Conservation (phyloP, 805 yeast species). For the Cyberlindnera subsufficiens region DNA sequence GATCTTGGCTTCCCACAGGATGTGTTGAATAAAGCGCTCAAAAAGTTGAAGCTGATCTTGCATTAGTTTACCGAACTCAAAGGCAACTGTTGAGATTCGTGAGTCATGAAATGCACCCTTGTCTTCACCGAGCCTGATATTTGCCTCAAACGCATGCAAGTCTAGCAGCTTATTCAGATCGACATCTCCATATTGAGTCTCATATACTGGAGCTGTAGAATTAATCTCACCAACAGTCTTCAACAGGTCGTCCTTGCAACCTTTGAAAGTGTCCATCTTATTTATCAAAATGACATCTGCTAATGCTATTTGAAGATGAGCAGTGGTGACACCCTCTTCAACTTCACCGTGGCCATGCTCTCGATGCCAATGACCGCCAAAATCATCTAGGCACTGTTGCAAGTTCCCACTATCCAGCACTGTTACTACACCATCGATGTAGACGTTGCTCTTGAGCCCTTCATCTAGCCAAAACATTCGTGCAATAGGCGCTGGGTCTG, state of each 20-base stretch:
- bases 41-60: slow-evolving; percentile 36
- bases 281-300: slow-evolving; percentile 82
- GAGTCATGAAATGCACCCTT: slow-evolving; percentile 40
- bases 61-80: slow-evolving; percentile 35
- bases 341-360: slow-evolving; percentile 34
- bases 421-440: slow-evolving; percentile 87
- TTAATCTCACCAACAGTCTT: slow-evolving; percentile 51
- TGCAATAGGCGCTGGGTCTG: slow-evolving; percentile 97
- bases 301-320: slow-evolving; percentile 83
- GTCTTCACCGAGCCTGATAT: slow-evolving; percentile 22
- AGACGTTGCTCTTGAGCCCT: slow-evolving; percentile 75
- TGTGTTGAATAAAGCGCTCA: slow-evolving; percentile 59
- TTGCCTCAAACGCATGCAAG: slow-evolving; percentile 67
- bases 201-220: slow-evolving; percentile 56
- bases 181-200: slow-evolving; percentile 72
- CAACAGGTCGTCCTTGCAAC: slow-evolving; percentile 27
- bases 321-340: slow-evolving; percentile 60
- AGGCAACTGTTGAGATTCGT: slow-evolving; percentile 46
- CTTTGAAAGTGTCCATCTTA: slow-evolving; percentile 56
- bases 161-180: slow-evolving; percentile 63
- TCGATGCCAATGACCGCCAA: slow-evolving; percentile 66
- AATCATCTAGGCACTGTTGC: slow-evolving; percentile 57
- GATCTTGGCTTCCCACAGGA: slow-evolving; percentile 67
- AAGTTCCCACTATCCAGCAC: slow-evolving; percentile 78
- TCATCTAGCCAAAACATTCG: slow-evolving; percentile 97